A percentile compares a stretch with the other conserved stretches of the same genome.
Evolutionary conservation across 1,139 yeast species (phyloP).

Genomic region (Waltiozyma sp.): DNA sequence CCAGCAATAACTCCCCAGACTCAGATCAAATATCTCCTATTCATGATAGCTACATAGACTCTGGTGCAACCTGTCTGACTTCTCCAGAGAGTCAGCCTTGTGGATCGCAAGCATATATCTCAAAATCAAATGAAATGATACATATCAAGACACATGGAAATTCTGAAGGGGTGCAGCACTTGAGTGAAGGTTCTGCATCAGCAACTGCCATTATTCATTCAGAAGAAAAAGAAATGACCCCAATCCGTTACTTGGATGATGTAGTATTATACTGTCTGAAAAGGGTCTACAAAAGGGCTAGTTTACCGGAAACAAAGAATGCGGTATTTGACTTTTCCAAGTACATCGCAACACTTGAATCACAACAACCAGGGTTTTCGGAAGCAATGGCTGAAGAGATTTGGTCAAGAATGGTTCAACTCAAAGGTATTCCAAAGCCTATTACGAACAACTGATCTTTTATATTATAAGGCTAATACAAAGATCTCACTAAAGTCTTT

Average conservation of each 20-base stretch:
- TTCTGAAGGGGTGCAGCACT: too few species aligned
- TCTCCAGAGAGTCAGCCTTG: slow-evolving; percentile 6
- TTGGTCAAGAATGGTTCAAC: slow-evolving; percentile 22
- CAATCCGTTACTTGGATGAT: slow-evolving; percentile 25
- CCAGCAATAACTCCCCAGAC: background rate
- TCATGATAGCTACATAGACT: slow-evolving; percentile 3
- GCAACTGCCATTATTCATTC: slow-evolving; percentile 1
- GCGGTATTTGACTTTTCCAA: slow-evolving; percentile 32
- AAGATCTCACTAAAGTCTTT: too few species aligned
- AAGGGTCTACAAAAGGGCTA: slow-evolving; percentile 40
- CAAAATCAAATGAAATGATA: too few species aligned
- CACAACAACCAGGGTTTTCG: slow-evolving; percentile 47
- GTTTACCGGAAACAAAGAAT: slow-evolving; percentile 31
- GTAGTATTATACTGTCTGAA: slow-evolving; percentile 29
- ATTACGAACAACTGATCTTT: too few species aligned
- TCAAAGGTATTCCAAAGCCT: slow-evolving; percentile 1
- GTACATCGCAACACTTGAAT: slow-evolving; percentile 29
- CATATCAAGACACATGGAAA: too few species aligned
- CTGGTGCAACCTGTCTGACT: slow-evolving; percentile 11
- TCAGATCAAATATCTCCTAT: slow-evolving; percentile 8
- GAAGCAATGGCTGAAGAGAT: slow-evolving; percentile 58
- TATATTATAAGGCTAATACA: too few species aligned
- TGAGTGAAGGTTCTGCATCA: background rate
- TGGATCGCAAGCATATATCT: background rate
- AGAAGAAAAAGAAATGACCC: slow-evolving; percentile 1